These are phyloP conservation scores for Prunus davidiana DNA, from an alignment of 306 rosid genomes.

Conservation along the genomic window DNA sequence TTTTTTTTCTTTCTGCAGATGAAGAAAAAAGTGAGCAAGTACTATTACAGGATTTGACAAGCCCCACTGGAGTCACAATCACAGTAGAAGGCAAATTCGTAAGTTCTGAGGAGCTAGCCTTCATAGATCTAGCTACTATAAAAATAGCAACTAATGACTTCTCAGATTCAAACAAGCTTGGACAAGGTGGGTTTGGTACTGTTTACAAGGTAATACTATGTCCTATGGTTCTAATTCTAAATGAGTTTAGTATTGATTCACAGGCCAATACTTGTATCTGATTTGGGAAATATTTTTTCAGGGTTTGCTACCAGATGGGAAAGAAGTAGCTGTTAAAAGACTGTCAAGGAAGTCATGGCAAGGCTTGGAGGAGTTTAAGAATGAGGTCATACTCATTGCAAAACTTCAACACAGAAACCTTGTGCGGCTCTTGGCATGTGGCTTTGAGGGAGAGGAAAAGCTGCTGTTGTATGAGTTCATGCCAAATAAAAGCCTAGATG, in stretches of 20 bases:
- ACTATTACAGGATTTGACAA: constrained; percentile 30
- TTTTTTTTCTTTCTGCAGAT: constrained; percentile 18
- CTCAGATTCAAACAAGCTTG: constrained; percentile 42
- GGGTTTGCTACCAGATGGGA: constrained; percentile 60
- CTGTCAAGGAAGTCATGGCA: constrained; percentile 59
- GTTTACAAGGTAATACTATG: constrained; percentile 40
- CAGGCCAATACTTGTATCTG: background rate
- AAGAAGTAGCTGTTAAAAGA: constrained; percentile 60
- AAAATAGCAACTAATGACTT: constrained; percentile 31
- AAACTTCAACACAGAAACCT: constrained; percentile 70
- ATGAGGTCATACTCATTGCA: constrained; percentile 50
- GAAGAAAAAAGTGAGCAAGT: constrained; percentile 23
- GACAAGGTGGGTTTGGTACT: constrained; percentile 66
- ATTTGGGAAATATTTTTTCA: constrained; percentile 19
- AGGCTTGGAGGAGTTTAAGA: constrained; percentile 60
- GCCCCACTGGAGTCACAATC: constrained; percentile 29
- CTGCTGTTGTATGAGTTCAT: constrained; percentile 56
- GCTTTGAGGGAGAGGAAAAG: constrained; percentile 55
- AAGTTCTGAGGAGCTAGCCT: constrained; percentile 41
- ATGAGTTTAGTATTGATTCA: background rate
- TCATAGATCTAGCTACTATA: constrained; percentile 28
- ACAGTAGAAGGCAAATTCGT: constrained; percentile 49
- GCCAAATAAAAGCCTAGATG: constrained; percentile 64
- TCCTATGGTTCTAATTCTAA: background rate
- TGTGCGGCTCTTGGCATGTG: constrained; percentile 57